Evolutionary conservation across 2,329 filamentous ascomycete species (phyloP), one percentile per base, ranked within the genome.

Genomic region (Aspergillus awamori): DNA sequence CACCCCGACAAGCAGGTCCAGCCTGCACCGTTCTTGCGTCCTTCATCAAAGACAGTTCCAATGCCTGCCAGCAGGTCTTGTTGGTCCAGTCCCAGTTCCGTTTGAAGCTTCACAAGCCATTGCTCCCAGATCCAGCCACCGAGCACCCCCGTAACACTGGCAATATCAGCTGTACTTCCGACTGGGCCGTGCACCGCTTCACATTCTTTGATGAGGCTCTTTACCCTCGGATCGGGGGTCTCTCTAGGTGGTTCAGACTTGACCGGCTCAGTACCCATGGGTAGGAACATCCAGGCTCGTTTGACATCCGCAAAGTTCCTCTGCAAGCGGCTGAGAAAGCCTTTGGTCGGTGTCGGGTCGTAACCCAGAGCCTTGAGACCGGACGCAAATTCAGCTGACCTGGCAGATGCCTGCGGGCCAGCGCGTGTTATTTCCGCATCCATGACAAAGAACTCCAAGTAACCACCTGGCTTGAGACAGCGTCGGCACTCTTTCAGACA

Each of bases 71-170:
- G 70, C 57, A 85, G 74, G 61, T 77, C 80, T 51, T 78, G 75
- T 60, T 82, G 80, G 36, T 82, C 81, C 72, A 92, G 88, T 26
- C 91, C 90, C 72, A 92, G 95, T 81, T 97, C 93, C 79, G 89
- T 86, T 79, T 95, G 91, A 70, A 94, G 85, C 72, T 92, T 91
- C 67, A 97, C 80, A 76, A 98, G 85, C 95, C 95, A 99, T 75
- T 92, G 90, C 84, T 99, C 95, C 94, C 93, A 99, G 74, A 89
- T 88, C 88, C 93, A 95, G 26, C 90, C 89, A 4, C 92, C 95
- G 0, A 94, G 87, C 43, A 98, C 80, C 20, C 93, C 93, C 11
- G 91, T 90, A 66, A 97, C 82, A 68, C 86, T 87, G 1, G 91
- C 91, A 13, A 89, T 86, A 72, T 88, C 86, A 53, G 88, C 86